Evolutionary conservation across 352 stramenopile genomes (phyloP).

Genomic region (Globisporangium parvum): DNA sequence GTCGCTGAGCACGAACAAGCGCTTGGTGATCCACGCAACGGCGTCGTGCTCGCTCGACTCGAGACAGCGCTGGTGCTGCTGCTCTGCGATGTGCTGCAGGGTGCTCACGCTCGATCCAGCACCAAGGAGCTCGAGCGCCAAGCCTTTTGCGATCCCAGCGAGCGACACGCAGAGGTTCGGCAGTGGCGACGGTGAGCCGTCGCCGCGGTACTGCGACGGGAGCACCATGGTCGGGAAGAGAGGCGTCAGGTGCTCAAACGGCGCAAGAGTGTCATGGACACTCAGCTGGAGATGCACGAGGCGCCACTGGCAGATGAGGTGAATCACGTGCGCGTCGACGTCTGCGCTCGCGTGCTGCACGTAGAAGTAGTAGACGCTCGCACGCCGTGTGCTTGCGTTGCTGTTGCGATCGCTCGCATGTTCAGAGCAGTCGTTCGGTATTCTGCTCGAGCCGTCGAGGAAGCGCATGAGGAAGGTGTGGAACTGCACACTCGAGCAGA

Average conservation of each 20-base stretch:
- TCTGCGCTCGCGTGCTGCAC: constrained; percentile 25
- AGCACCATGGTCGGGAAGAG: constrained; percentile 25
- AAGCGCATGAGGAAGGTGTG: constrained; percentile 40
- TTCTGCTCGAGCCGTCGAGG: neutral
- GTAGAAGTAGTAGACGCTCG: constrained; percentile 44
- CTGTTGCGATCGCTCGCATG: neutral
- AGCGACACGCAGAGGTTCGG: constrained; percentile 10
- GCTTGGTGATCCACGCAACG: constrained; percentile 17
- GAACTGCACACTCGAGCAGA: constrained; percentile 32
- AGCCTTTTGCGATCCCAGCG: constrained; percentile 17
- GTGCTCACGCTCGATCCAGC: neutral
- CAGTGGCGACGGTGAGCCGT: neutral
- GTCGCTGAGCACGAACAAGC: constrained; percentile 11
- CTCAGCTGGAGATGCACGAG: constrained; percentile 43
- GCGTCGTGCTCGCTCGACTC: neutral
- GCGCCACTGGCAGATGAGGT: constrained; percentile 60
- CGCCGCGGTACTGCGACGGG: neutral
- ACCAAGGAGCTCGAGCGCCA: constrained; percentile 14
- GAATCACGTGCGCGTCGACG: constrained; percentile 32
- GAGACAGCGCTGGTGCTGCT: neutral
- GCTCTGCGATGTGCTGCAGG: neutral
- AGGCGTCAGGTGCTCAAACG: constrained; percentile 47
- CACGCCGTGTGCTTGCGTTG: neutral
- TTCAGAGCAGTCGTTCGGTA: neutral
- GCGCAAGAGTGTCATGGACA: constrained; percentile 34